Base-by-base conservation (phyloP, 2,329 filamentous ascomycete genomes). In the Corynespora cassiicola region DNA sequence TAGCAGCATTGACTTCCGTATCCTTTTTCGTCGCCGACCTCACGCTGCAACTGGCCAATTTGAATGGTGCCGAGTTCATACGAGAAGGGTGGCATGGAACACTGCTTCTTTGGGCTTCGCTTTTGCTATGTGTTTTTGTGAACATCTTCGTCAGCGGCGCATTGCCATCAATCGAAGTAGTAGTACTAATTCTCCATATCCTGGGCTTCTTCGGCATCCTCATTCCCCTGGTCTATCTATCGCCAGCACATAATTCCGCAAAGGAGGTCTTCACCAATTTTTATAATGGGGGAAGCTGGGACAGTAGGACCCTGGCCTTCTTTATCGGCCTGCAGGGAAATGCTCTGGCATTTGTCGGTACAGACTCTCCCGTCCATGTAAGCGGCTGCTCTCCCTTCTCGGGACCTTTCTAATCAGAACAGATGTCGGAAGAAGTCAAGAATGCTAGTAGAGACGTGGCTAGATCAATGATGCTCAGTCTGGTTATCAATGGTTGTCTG, bases 191-290 rank as follows among this genome's bases (percentile, higher is more conserved):
- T 17, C 51, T 80, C 4, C 77, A 80, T 39, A 61, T 79, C n/a
- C 53, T 75, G 10, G 77, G 77, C 4, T 75, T 79, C 52, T 75
- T 80, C 39, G 76, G 71, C 0, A 74, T 79, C 37, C 56, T 80
- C 8, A 73, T 79, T 16, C 61, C 64, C 0, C 12, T 67, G 31
- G 59, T 65, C 2, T 67, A 67, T 26, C 39, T 67, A 15, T 56
- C 63, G 1, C 67, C 73, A 1, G 63, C 65, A 7, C 66, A 70
- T 25, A 64, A 68, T 12, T 62, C 72, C 0, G 53, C 66, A 10
- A 58, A 58, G 27, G 46, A 56, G 1, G 65, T 78, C 1, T 77
- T 80, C 40, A 71, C 71, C 3, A 58, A 67, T 1, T 79, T 80
- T 45, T 61, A 67, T 14, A 78, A 80, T 39, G 39, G 56, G 11